Percentiles rank a stretch among this genome's conserved stretches.
These are phyloP conservation scores for Apiospora malaysiana DNA, from an alignment of 2,329 filamentous ascomycete genomes.

Conservation along the genomic window DNA sequence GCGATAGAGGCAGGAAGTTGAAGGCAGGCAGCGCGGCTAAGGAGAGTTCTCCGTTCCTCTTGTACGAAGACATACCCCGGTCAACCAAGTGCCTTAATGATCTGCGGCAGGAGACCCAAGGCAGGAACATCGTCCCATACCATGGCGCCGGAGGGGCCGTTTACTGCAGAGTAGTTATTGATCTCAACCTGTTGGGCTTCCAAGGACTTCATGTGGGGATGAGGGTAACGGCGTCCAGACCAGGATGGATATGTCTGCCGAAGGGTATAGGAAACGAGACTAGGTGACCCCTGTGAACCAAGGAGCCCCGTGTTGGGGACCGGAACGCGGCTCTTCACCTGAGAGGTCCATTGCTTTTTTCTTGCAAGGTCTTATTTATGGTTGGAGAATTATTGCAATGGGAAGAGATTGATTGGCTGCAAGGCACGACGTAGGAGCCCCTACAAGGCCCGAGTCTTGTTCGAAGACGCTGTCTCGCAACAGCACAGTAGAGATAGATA, in stretches of 20 bases:
- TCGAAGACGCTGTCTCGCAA: background rate
- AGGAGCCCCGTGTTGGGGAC: background rate
- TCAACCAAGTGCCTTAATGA: background rate
- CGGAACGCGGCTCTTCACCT: background rate
- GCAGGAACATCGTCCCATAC: constrained; percentile 18
- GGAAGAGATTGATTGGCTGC: background rate
- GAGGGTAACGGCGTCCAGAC: background rate
- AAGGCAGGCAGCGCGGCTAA: background rate
- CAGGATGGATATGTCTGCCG: background rate
- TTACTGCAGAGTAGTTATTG: background rate
- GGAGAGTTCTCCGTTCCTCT: background rate
- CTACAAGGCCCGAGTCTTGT: background rate
- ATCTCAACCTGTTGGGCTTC: constrained; percentile 1
- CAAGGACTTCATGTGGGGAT: constrained; percentile 3
- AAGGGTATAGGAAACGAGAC: constrained; percentile 5
- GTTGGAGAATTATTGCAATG: no score
- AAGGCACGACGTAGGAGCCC: background rate
- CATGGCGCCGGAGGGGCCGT: constrained; percentile 11
- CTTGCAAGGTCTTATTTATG: no score
- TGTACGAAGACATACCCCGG: background rate
- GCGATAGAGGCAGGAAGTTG: background rate
- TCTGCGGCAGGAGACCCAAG: constrained; percentile 4
- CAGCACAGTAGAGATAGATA: background rate
- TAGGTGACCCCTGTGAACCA: background rate
- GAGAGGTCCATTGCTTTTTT: background rate